These are phyloP conservation scores for Lathyrus sativus DNA, from an alignment of 306 rosid species.

Conservation along the genomic window DNA sequence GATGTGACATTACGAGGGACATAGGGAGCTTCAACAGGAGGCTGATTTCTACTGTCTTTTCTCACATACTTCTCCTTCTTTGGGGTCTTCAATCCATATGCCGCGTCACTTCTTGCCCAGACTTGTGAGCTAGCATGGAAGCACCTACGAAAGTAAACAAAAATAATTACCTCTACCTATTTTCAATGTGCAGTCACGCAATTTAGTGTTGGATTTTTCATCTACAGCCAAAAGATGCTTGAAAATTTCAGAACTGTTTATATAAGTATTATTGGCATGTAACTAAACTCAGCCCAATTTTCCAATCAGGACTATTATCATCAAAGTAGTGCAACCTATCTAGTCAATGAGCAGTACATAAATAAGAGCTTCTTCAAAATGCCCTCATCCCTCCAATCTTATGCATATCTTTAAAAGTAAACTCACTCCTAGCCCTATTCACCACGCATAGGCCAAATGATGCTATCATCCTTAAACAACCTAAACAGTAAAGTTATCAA, in stretches of 20 bases:
- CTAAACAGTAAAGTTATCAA: conserved; percentile 11
- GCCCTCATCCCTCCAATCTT: neutral
- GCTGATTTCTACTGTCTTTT: conserved; percentile 55
- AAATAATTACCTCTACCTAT: conserved; percentile 29
- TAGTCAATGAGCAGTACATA: conserved; percentile 6
- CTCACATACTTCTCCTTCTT: conserved; percentile 65
- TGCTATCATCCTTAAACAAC: conserved; percentile 13
- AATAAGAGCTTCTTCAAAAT: neutral
- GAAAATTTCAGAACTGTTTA: conserved; percentile 17
- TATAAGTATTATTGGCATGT: neutral
- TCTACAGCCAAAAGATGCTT: conserved; percentile 18
- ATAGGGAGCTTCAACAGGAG: conserved; percentile 79
- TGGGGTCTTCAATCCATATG: conserved; percentile 62
- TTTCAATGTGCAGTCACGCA: conserved; percentile 19
- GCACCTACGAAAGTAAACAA: conserved; percentile 50
- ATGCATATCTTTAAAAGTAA: conserved; percentile 26
- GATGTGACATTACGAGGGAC: conserved; percentile 60
- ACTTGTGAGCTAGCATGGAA: conserved; percentile 63
- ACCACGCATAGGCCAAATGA: conserved; percentile 2
- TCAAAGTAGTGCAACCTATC: conserved; percentile 4
- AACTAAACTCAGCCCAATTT: conserved; percentile 1
- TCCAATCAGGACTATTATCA: neutral
- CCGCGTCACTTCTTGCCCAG: conserved; percentile 50
- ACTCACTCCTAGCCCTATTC: conserved; percentile 7
- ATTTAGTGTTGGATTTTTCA: conserved; percentile 26